Evolutionary conservation across 805 yeast genomes (phyloP).

Genomic region (Zygosaccharomyces lentus): DNA sequence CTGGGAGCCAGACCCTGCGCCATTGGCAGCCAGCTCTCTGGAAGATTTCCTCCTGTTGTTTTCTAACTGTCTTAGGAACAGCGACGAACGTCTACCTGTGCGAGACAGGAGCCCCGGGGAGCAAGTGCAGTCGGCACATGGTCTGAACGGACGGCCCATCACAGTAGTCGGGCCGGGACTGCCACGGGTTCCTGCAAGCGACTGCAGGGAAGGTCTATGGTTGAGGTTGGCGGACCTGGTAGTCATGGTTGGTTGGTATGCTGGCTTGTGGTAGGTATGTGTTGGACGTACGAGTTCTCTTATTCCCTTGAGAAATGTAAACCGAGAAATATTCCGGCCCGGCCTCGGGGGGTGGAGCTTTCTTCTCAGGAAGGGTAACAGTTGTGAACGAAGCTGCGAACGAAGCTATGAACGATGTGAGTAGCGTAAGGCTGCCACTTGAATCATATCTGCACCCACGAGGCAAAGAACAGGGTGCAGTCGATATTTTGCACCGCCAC

Average conservation of each 20-base stretch:
- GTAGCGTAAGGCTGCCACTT: too few relatives aligned
- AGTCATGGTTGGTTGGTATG: neutral
- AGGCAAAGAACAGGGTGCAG: too few relatives aligned
- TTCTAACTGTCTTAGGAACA: slow-evolving; percentile 37
- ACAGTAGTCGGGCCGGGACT: slow-evolving; percentile 5
- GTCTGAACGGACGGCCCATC: slow-evolving; percentile 37
- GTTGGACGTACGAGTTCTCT: neutral
- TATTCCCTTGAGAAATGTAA: neutral
- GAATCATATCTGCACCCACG: too few relatives aligned
- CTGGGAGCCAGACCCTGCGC: slow-evolving; percentile 23
- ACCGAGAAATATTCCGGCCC: too few relatives aligned
- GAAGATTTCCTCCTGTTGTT: slow-evolving; percentile 33
- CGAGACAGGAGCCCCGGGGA: slow-evolving; percentile 77
- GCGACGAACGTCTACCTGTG: slow-evolving; percentile 54
- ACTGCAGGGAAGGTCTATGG: slow-evolving; percentile 14
- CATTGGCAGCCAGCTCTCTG: slow-evolving; percentile 8
- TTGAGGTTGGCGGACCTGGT: slow-evolving; percentile 9
- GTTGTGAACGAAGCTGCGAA: too few relatives aligned
- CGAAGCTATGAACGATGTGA: too few relatives aligned
- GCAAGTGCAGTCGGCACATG: slow-evolving; percentile 75
- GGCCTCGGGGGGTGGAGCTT: too few relatives aligned
- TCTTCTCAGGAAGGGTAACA: too few relatives aligned
- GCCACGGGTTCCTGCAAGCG: slow-evolving; percentile 6
- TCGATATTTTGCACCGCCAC: too few relatives aligned
- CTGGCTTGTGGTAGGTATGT: neutral